These are phyloP conservation scores for Lodderomyces orthopsilosis DNA, from an alignment of 1,139 yeast genomes.

Conservation along the genomic window DNA sequence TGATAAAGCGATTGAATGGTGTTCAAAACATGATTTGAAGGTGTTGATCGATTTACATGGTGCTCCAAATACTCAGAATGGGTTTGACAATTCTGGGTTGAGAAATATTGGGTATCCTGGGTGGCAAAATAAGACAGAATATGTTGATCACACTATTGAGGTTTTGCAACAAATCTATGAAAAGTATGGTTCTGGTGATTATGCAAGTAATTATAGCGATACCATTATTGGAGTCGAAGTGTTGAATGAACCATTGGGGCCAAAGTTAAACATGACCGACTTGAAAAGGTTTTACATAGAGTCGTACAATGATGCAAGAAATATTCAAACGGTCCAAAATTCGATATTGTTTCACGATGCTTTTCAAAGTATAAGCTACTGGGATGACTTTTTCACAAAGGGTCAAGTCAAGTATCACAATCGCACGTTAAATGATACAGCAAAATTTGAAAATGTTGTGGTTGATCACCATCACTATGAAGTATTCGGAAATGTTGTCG, in stretches of 20 bases:
- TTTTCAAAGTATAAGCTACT: slow-evolving; percentile 47
- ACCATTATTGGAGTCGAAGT: slow-evolving; percentile 60
- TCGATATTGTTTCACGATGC: slow-evolving; percentile 62
- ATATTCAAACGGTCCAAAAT: slow-evolving; percentile 32
- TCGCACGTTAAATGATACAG: slow-evolving; percentile 11
- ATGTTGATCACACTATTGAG: slow-evolving; percentile 41
- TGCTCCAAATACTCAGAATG: slow-evolving; percentile 67
- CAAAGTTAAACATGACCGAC: slow-evolving; percentile 34
- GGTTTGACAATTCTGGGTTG: slow-evolving; percentile 66
- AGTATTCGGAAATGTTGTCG: slow-evolving; percentile 47
- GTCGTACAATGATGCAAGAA: slow-evolving; percentile 39
- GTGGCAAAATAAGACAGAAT: slow-evolving; percentile 47
- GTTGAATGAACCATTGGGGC: slow-evolving; percentile 63
- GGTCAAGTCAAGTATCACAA: slow-evolving; percentile 15
- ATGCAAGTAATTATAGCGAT: slow-evolving; percentile 34
- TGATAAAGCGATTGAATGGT: slow-evolving; percentile 57
- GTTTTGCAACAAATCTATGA: slow-evolving; percentile 43
- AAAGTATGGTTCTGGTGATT: slow-evolving; percentile 40
- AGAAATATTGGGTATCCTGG: slow-evolving; percentile 45
- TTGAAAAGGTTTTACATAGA: slow-evolving; percentile 41
- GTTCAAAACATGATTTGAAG: slow-evolving; percentile 44
- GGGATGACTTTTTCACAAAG: slow-evolving; percentile 45
- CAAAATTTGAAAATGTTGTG: slow-evolving; percentile 39
- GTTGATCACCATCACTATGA: slow-evolving; percentile 69
- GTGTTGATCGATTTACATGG: slow-evolving; percentile 68